phyloP scores from a whole-genome alignment of 331 rosid genomes.

The Quercus phellos region DNA sequence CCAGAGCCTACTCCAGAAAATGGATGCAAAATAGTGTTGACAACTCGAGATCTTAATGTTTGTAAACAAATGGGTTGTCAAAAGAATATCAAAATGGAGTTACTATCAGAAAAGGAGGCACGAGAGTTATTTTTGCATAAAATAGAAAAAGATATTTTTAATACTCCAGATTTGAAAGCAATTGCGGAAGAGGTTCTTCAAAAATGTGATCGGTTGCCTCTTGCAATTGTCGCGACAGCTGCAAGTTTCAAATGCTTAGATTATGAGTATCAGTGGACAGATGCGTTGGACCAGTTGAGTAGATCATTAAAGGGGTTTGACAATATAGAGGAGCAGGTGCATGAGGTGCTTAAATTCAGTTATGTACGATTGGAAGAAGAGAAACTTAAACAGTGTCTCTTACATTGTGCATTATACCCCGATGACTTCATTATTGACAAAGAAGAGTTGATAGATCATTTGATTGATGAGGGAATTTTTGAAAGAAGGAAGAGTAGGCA shows the following conservation, averaged over 20 bases:
- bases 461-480: conserved; percentile 5
- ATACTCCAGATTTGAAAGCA: too few species aligned
- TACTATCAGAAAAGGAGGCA: accelerated
- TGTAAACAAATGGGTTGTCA: accelerated
- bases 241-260: not conserved
- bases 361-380: not conserved
- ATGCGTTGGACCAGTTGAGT: not conserved
- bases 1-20: too few species aligned
- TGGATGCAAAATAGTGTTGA: too few species aligned
- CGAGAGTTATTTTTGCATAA: too few species aligned
- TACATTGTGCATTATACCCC: not conserved
- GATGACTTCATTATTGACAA: conserved; percentile 1
- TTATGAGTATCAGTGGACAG: conserved; percentile 9
- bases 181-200: too few species aligned
- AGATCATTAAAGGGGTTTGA: not conserved
- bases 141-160: accelerated
- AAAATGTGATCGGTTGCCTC: not conserved
- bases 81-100: accelerated
- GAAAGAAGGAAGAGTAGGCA: conserved; percentile 6
- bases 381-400: too few species aligned
- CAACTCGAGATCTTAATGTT: too few species aligned
- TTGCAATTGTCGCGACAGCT: not conserved
- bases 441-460: not conserved
- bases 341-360: conserved; percentile 1
- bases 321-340: conserved; percentile 13